Conservation (phyloP, 1,139 yeast genomes). For the Pichia sp. region DNA sequence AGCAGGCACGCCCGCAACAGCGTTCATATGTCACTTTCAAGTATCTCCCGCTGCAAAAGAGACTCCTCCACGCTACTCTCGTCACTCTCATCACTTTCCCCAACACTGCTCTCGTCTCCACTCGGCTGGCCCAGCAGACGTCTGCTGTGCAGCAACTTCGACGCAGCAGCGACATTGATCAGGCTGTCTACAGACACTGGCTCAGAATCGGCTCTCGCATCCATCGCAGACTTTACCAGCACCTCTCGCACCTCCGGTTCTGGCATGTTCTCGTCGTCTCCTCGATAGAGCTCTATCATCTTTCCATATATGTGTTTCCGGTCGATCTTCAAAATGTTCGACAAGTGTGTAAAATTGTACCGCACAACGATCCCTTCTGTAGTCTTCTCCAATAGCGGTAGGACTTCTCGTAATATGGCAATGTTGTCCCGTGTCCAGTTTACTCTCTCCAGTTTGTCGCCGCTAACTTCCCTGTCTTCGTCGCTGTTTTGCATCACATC, state of each 20-base stretch:
- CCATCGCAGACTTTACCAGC: background rate
- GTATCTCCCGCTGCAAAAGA: conserved; percentile 1
- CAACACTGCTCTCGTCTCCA: background rate
- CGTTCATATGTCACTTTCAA: background rate
- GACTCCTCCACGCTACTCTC: background rate
- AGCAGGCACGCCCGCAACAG: no score
- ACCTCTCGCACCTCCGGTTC: background rate
- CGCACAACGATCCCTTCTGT: conserved; percentile 19
- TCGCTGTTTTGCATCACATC: background rate
- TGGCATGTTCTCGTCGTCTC: background rate
- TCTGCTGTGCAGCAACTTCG: background rate
- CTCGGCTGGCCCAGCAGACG: background rate
- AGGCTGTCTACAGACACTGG: conserved; percentile 1
- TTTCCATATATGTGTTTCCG: conserved; percentile 21
- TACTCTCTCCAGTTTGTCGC: background rate
- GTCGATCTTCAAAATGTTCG: conserved; percentile 12
- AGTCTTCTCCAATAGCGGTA: conserved; percentile 11
- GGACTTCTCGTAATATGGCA: conserved; percentile 13
- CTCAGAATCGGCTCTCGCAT: background rate
- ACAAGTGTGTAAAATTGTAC: conserved; percentile 22
- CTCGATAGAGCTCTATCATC: conserved; percentile 23
- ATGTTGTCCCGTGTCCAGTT: conserved; percentile 21
- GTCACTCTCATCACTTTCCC: background rate
- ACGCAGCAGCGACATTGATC: background rate
- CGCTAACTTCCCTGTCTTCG: background rate